Conservation (phyloP, 345 rosid genomes). For the Citrus hindsii region DNA sequence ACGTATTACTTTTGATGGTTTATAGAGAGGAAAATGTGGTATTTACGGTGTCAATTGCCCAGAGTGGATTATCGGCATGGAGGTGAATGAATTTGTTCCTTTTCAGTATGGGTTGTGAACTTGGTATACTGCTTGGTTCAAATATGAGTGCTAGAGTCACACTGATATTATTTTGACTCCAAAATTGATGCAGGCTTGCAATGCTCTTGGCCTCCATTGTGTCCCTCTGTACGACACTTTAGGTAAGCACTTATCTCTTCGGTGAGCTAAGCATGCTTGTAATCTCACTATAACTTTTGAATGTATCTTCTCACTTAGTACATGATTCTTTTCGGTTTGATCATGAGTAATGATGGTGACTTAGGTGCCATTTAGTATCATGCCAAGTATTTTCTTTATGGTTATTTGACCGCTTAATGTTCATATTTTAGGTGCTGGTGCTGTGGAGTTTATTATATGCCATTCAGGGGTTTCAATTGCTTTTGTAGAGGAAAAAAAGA, state of each 20-base stretch:
- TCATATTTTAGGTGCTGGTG: constrained; percentile 72
- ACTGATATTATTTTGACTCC: constrained; percentile 10
- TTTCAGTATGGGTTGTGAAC: not conserved
- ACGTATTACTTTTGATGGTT: not conserved
- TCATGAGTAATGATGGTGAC: not conserved
- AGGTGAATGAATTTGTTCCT: constrained; percentile 41
- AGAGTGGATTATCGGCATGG: constrained; percentile 98
- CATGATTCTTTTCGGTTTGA: not conserved
- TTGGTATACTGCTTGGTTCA: not conserved
- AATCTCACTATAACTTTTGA: not conserved
- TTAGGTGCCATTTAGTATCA: not conserved
- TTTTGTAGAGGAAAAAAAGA: constrained; percentile 87
- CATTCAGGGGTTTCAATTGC: constrained; percentile 88
- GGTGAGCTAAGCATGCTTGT: not conserved
- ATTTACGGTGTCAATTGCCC: constrained; percentile 86
- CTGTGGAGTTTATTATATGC: constrained; percentile 79
- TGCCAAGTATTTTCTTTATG: constrained; percentile 1
- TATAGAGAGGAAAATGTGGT: constrained; percentile 82
- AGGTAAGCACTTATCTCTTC: constrained; percentile 44
- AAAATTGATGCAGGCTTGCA: constrained; percentile 78
- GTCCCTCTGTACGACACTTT: constrained; percentile 97
- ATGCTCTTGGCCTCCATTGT: constrained; percentile 93
- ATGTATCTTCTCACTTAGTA: not conserved
- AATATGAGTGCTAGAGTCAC: not conserved
- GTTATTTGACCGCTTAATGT: constrained; percentile 9